Evolutionary conservation across 2,329 filamentous ascomycete genomes (phyloP).

Genomic region (Furcasterigmium sp.): DNA sequence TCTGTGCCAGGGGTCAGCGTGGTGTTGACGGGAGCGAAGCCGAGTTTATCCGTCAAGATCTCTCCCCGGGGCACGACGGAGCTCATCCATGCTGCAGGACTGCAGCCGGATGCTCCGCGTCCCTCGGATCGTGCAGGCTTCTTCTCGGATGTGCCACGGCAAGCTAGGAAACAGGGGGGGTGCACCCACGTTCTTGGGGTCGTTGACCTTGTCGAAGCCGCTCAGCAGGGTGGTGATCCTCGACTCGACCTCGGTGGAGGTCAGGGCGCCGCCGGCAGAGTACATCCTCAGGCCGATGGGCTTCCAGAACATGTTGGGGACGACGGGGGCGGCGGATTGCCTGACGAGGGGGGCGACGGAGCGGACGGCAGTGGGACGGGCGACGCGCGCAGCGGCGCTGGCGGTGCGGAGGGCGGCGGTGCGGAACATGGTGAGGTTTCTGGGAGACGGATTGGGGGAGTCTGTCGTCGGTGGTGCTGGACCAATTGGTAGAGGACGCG

Average conservation of each 20-base stretch:
- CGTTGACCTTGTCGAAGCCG: constrained; percentile 94
- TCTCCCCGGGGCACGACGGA: neutral
- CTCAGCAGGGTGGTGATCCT: constrained; percentile 89
- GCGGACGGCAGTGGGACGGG: constrained; percentile 49
- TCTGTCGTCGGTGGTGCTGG: neutral
- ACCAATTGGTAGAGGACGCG: neutral
- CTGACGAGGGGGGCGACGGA: constrained; percentile 36
- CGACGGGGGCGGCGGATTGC: constrained; percentile 54
- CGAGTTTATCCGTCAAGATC: too few relatives aligned
- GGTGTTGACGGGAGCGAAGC: too few relatives aligned
- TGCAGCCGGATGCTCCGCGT: too few relatives aligned
- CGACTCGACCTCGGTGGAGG: constrained; percentile 80
- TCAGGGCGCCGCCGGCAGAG: constrained; percentile 72
- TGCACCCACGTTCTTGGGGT: constrained; percentile 53
- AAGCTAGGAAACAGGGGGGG: too few relatives aligned
- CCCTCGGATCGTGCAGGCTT: too few relatives aligned
- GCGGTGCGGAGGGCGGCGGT: constrained; percentile 76
- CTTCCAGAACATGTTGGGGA: constrained; percentile 53
- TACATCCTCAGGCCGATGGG: constrained; percentile 77
- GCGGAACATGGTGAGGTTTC: constrained; percentile 71
- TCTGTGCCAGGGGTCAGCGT: constrained; percentile 45
- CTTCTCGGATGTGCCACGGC: neutral
- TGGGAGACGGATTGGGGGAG: neutral
- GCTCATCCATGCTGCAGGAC: too few relatives aligned
- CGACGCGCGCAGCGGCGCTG: constrained; percentile 48